Percentiles rank a stretch among this genome's conserved stretches.
These are phyloP conservation scores for Salix suchowensis DNA, from an alignment of 345 rosid species.

Conservation along the genomic window DNA sequence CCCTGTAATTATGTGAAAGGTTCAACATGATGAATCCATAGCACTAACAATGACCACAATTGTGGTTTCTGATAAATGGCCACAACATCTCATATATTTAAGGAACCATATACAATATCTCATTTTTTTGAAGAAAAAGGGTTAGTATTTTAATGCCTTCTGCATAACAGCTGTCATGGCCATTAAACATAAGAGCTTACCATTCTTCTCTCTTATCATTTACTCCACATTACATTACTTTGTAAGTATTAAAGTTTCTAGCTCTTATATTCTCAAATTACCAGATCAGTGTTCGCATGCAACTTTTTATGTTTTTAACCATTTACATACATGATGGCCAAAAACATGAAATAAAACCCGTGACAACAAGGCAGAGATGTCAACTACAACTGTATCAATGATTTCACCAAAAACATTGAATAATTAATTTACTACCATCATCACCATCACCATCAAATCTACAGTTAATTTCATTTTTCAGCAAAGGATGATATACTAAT, in stretches of 20 bases:
- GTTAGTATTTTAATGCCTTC: background rate
- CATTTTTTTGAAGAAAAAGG: background rate
- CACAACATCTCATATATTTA: background rate
- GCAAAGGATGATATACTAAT: background rate
- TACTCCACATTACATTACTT: too few relatives aligned
- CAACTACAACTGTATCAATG: too few relatives aligned
- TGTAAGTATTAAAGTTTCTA: too few relatives aligned
- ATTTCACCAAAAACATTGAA: background rate
- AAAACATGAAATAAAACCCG: background rate
- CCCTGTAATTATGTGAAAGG: background rate
- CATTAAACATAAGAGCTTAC: background rate
- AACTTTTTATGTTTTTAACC: background rate
- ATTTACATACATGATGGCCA: background rate
- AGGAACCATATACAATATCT: background rate
- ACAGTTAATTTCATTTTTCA: background rate
- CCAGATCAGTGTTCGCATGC: background rate
- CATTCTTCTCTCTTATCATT: too few relatives aligned
- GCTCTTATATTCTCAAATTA: too few relatives aligned
- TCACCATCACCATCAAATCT: background rate
- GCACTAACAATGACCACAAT: background rate
- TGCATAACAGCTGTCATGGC: background rate
- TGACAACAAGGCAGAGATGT: background rate
- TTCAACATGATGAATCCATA: background rate
- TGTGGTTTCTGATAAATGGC: background rate
- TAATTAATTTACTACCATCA: background rate